Percentiles rank a stretch among this genome's conserved stretches.
Conservation (phyloP, 169 alveolate genomes). For the Cryptosporidium andersoni region DNA sequence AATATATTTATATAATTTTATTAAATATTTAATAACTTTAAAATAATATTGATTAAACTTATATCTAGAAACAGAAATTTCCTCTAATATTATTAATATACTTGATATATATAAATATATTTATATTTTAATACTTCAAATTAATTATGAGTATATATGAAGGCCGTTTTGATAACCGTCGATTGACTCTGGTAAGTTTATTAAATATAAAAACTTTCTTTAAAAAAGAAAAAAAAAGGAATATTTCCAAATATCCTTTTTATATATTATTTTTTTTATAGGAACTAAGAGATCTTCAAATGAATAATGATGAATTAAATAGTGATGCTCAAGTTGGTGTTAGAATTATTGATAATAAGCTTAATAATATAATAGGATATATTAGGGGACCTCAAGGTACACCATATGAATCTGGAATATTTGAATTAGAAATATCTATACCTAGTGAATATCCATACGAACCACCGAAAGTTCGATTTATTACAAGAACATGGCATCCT, state of each 20-base stretch:
- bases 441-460: slow-evolving; percentile 95
- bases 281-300: slow-evolving; percentile 61
- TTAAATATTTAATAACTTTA: no score
- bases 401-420: slow-evolving; percentile 93
- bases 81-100: no score
- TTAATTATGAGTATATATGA: not conserved
- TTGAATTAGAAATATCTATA: slow-evolving; percentile 87
- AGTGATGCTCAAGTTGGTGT: slow-evolving; percentile 43
- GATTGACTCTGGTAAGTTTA: slow-evolving; percentile 65
- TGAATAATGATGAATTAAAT: slow-evolving; percentile 33
- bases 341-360: slow-evolving; percentile 20
- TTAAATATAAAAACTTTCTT: no score
- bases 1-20: no score
- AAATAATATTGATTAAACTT: no score
- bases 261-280: not conserved
- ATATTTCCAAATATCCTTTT: no score
- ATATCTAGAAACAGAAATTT: no score
- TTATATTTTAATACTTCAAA: no score
- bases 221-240: no score
- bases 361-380: slow-evolving; percentile 24
- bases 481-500: slow-evolving; percentile 97
- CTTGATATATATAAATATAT: no score
- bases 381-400: slow-evolving; percentile 82
- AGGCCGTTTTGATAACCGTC: slow-evolving; percentile 8
- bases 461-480: slow-evolving; percentile 91